Conservation (phyloP, 176 grass and related monocot genomes). For the Aegilops longissima region DNA sequence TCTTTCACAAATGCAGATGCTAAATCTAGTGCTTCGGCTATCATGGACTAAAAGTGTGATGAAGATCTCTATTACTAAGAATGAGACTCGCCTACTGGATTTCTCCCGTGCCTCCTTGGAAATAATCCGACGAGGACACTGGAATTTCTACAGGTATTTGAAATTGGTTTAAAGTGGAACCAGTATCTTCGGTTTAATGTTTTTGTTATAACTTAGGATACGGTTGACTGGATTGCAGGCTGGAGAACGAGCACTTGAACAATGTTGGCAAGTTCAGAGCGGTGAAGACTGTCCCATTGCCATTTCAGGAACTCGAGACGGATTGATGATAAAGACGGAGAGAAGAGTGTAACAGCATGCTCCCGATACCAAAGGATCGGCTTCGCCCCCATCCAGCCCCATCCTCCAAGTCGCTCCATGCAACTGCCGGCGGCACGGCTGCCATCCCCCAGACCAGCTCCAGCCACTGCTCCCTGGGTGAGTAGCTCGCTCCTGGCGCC, state of each 20-base stretch:
- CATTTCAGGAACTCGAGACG: too few relatives aligned
- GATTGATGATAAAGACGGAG: background rate
- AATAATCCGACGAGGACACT: conserved; percentile 81
- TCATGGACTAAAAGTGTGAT: conserved; percentile 89
- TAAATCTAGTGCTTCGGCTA: conserved; percentile 79
- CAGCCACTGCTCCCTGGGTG: too few relatives aligned
- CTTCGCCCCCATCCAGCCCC: too few relatives aligned
- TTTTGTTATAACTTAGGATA: background rate
- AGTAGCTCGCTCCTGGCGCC: too few relatives aligned
- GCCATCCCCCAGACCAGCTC: too few relatives aligned
- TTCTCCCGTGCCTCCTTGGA: conserved; percentile 78
- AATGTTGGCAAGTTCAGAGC: too few relatives aligned
- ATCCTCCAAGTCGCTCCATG: too few relatives aligned
- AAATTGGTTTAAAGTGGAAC: background rate
- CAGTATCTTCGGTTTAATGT: background rate
- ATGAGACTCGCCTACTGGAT: conserved; percentile 60
- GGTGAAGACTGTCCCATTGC: too few relatives aligned
- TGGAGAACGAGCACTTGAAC: too few relatives aligned
- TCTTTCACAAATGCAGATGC: conserved; percentile 38
- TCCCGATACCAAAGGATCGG: conserved; percentile 15
- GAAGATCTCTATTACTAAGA: conserved; percentile 32
- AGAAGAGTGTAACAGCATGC: background rate
- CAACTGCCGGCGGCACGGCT: too few relatives aligned
- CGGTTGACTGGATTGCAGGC: too few relatives aligned
- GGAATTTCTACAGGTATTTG: conserved; percentile 87